Conservation (phyloP, 2,329 filamentous ascomycete species). For the Hortaea werneckii region DNA sequence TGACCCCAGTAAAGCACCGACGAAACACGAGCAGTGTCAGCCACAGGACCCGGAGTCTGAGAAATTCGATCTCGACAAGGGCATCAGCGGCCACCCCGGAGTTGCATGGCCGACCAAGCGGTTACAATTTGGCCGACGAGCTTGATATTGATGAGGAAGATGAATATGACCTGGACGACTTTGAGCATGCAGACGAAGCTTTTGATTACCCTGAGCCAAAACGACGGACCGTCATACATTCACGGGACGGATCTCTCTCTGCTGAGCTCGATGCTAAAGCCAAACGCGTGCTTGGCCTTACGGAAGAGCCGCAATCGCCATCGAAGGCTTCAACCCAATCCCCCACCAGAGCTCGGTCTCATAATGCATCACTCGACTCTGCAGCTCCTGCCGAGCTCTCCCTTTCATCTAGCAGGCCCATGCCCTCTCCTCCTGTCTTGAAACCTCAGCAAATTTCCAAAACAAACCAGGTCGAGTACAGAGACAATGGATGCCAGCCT, state of each 20-base stretch:
- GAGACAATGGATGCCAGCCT: constrained; percentile 69
- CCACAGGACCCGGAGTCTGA: constrained; percentile 10
- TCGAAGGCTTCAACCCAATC: constrained; percentile 1
- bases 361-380: constrained; percentile 2
- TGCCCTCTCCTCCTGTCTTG: background rate
- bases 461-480: constrained; percentile 43
- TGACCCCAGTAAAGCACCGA: constrained; percentile 16
- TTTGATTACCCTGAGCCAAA: constrained; percentile 30
- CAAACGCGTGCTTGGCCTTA: constrained; percentile 34
- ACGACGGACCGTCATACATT: constrained; percentile 29
- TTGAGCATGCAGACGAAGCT: constrained; percentile 59
- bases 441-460: no score
- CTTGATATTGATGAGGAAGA: constrained; percentile 78
- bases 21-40: constrained; percentile 27
- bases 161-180: constrained; percentile 39
- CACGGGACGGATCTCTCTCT: constrained; percentile 27
- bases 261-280: constrained; percentile 34
- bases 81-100: constrained; percentile 20
- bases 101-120: constrained; percentile 53
- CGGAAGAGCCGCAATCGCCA: background rate
- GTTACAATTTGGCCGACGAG: constrained; percentile 79
- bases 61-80: constrained; percentile 14
- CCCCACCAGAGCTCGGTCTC: background rate
- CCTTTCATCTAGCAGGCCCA: background rate
- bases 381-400: background rate